Percentiles rank a stretch among this genome's conserved stretches.
These are phyloP conservation scores for Volutella citrinella DNA, from an alignment of 2,329 filamentous ascomycete species.

Conservation along the genomic window DNA sequence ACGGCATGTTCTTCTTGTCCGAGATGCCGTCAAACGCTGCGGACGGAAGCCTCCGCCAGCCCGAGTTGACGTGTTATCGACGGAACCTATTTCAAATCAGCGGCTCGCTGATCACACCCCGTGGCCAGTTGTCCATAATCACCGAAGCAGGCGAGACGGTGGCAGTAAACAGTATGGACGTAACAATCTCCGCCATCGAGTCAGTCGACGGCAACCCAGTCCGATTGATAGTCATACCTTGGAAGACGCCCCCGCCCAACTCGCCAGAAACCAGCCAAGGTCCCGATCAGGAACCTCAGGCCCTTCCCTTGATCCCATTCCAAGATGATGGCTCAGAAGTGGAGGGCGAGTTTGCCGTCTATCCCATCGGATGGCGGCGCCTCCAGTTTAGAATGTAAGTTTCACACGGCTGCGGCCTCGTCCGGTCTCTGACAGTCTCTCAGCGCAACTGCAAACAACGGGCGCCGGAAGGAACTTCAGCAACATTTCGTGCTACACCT, in stretches of 20 bases:
- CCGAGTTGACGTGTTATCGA: slow-evolving; percentile 91
- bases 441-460: slow-evolving; percentile 93
- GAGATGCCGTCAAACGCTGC: slow-evolving; percentile 67
- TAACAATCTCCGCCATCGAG: slow-evolving; percentile 88
- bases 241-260: slow-evolving; percentile 90
- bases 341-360: slow-evolving; percentile 82
- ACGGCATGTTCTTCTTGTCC: slow-evolving; percentile 86
- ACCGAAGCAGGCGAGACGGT: slow-evolving; percentile 82
- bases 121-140: slow-evolving; percentile 74
- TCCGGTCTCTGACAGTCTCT: slow-evolving; percentile 8
- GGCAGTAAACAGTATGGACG: slow-evolving; percentile 77
- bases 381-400: slow-evolving; percentile 82
- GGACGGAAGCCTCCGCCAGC: slow-evolving; percentile 61
- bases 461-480: slow-evolving; percentile 88
- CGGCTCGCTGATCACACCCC: slow-evolving; percentile 77
- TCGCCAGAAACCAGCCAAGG: slow-evolving; percentile 62
- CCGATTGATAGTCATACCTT: slow-evolving; percentile 93
- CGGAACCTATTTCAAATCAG: slow-evolving; percentile 96
- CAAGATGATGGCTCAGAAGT: slow-evolving; percentile 56
- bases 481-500: slow-evolving; percentile 92
- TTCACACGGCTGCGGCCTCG: not conserved
- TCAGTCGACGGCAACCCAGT: slow-evolving; percentile 91
- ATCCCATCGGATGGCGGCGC: slow-evolving; percentile 91
- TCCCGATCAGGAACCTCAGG: slow-evolving; percentile 79
- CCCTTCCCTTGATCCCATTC: slow-evolving; percentile 70